These are phyloP conservation scores for Samsoniella hepiali DNA, from an alignment of 2,329 filamentous ascomycete species.

Conservation along the genomic window DNA sequence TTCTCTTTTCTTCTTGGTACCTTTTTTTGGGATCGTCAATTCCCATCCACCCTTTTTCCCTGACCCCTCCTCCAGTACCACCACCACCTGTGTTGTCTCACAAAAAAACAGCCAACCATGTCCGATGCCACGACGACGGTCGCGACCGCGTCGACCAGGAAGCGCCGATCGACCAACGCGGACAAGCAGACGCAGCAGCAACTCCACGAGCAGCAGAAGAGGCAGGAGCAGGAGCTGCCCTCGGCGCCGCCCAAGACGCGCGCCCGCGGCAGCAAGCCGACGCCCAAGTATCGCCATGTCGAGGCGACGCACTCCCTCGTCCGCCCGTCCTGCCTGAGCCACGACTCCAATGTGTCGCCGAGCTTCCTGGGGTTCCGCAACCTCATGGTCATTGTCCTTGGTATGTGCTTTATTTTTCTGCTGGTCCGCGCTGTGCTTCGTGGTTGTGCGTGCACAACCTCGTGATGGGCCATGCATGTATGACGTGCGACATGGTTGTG, in stretches of 20 bases:
- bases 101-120: conserved; percentile 23
- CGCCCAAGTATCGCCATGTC: conserved; percentile 83
- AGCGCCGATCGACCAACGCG: conserved; percentile 17
- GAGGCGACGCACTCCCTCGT: conserved; percentile 75
- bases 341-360: conserved; percentile 69
- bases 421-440: neutral
- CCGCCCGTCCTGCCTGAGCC: conserved; percentile 78
- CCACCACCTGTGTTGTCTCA: neutral
- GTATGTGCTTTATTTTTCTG: conserved; percentile 45
- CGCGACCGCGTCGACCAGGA: conserved; percentile 24
- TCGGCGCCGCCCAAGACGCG: conserved; percentile 20
- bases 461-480: neutral
- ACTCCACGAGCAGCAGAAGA: conserved; percentile 29
- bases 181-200: conserved; percentile 17
- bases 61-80: neutral
- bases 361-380: conserved; percentile 95
- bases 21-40: neutral
- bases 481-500: conserved; percentile 10
- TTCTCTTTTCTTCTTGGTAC: neutral
- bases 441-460: neutral
- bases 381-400: conserved; percentile 88
- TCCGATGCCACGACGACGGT: conserved; percentile 37
- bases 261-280: conserved; percentile 21
- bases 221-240: conserved; percentile 25
- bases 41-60: neutral